phyloP scores from a whole-genome alignment of 2,329 filamentous ascomycete genomes.

The Salinomyces thailandicus region DNA sequence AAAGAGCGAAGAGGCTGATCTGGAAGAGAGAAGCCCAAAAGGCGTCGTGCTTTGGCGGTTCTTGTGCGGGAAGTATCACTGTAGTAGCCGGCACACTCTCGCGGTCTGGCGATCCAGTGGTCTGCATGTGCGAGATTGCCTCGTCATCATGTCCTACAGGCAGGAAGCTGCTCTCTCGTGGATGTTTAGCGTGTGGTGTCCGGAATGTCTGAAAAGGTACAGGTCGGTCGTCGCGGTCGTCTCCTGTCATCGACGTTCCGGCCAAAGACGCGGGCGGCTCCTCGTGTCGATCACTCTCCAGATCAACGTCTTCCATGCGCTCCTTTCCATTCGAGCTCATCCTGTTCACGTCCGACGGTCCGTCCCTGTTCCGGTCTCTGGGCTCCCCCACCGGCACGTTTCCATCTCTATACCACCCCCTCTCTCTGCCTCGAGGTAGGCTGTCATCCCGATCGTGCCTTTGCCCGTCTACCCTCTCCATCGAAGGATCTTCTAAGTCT shows the following conservation, averaged over 20 bases:
- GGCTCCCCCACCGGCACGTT: too few species aligned
- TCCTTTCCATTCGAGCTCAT: slow-evolving; percentile 49
- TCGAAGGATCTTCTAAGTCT: slow-evolving; percentile 60
- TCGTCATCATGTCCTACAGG: slow-evolving; percentile 45
- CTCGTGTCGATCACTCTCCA: slow-evolving; percentile 54
- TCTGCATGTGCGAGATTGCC: slow-evolving; percentile 34
- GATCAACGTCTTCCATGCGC: slow-evolving; percentile 72
- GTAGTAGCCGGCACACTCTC: slow-evolving; percentile 48
- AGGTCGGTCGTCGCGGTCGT: slow-evolving; percentile 38
- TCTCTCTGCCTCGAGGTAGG: slow-evolving; percentile 16
- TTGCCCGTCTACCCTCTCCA: slow-evolving; percentile 29
- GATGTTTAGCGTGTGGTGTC: slow-evolving; percentile 27
- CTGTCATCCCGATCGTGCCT: slow-evolving; percentile 29
- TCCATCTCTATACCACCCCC: too few species aligned
- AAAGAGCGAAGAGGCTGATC: slow-evolving; percentile 70
- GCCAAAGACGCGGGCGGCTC: slow-evolving; percentile 29
- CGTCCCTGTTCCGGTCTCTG: too few species aligned
- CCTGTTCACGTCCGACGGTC: slow-evolving; percentile 28
- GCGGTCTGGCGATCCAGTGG: slow-evolving; percentile 38
- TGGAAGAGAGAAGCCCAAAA: slow-evolving; percentile 90
- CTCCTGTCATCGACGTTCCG: slow-evolving; percentile 28
- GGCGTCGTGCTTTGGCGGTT: slow-evolving; percentile 71
- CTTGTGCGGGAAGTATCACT: slow-evolving; percentile 50
- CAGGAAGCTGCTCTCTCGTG: slow-evolving; percentile 33
- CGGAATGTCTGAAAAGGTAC: slow-evolving; percentile 47